Conservation (phyloP, 495 filamentous ascomycete genomes). For the Clavariopsis aquatica region DNA sequence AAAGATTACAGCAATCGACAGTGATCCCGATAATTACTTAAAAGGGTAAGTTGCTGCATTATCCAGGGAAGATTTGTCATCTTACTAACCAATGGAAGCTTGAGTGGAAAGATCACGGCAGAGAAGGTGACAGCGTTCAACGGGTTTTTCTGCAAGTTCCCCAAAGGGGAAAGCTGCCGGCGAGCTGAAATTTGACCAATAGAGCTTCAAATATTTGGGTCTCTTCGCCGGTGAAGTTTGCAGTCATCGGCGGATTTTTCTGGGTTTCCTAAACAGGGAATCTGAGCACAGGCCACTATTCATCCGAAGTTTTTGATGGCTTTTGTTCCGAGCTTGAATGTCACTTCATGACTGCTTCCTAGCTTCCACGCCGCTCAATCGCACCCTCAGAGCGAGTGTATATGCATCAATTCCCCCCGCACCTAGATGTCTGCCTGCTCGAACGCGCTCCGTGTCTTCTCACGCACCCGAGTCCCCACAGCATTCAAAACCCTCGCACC, state of each 20-base stretch:
- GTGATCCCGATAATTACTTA: too few species aligned
- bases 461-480: constrained; percentile 5
- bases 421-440: constrained; percentile 12
- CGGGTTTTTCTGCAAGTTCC: too few species aligned
- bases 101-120: too few species aligned
- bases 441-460: constrained; percentile 26
- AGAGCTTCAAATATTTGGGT: too few species aligned
- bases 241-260: neutral
- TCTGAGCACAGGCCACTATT: neutral
- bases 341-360: neutral
- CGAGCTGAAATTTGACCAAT: too few species aligned
- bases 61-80: too few species aligned
- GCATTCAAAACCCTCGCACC: constrained; percentile 49
- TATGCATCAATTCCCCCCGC: neutral
- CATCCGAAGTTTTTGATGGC: neutral
- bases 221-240: too few species aligned
- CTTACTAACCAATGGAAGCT: too few species aligned
- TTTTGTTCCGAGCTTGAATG: neutral
- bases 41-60: too few species aligned
- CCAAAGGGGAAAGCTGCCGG: too few species aligned
- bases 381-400: neutral
- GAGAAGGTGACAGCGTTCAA: too few species aligned
- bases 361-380: neutral
- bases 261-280: neutral
- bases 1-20: too few species aligned